These are phyloP conservation scores for Magnolia kwangsiensis DNA, from an alignment of 164 flowering plant species.

Conservation along the genomic window DNA sequence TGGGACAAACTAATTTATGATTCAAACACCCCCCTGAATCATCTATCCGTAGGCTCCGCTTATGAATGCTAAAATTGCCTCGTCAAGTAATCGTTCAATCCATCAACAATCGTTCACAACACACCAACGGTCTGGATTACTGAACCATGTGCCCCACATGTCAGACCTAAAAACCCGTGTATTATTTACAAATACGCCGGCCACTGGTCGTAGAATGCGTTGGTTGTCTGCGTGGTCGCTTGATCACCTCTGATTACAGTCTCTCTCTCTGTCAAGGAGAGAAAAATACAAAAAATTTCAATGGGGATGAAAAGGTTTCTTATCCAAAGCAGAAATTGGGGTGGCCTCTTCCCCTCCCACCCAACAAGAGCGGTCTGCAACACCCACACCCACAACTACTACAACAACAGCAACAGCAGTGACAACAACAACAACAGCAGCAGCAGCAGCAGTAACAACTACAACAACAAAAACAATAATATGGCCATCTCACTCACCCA, in stretches of 20 bases:
- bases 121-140: too few species aligned
- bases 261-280: not conserved
- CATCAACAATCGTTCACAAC: too few species aligned
- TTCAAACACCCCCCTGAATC: too few species aligned
- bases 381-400: not conserved
- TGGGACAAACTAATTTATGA: too few species aligned
- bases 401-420: not conserved
- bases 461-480: not conserved
- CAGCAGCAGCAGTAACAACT: not conserved
- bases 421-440: not conserved
- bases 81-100: too few species aligned
- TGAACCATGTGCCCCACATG: too few species aligned
- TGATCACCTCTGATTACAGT: not conserved
- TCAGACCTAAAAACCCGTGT: too few species aligned
- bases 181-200: too few species aligned
- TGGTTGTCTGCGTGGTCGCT: too few species aligned
- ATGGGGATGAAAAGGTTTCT: not conserved
- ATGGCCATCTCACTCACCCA: constrained; percentile 17
- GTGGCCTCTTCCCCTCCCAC: not conserved
- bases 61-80: too few species aligned
- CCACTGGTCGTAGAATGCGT: too few species aligned
- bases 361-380: not conserved
- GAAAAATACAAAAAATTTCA: not conserved
- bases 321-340: not conserved
- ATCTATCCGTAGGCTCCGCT: too few species aligned